Evolutionary conservation across 2,329 filamentous ascomycete genomes (phyloP), one percentile per base, ranked within the genome.

Genomic region (Colletotrichum euphorbiae): DNA sequence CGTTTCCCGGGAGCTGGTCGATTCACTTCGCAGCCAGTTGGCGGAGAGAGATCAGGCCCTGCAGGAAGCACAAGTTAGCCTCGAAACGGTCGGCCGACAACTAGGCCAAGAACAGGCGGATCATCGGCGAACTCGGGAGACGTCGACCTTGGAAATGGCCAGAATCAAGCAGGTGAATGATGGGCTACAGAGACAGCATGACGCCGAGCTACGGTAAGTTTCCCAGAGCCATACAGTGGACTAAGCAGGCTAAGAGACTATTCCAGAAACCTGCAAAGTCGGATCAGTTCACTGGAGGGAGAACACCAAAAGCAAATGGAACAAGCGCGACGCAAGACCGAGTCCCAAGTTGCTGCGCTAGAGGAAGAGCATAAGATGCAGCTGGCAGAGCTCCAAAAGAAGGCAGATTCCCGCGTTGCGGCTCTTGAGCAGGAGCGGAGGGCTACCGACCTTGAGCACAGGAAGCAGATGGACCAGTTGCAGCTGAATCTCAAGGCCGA

Each of bases 1-100:
- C 4, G 92, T 99, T 42, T 97, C 97, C n/a, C 88, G 95, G 45
- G 93, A 98, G 74, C 83, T 98, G 42, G 92, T 99, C 3, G 96
- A 99, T 77, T 91, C 91, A 1, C 82, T 99, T 36, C 89, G 93
- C 56, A 85, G 85, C 4, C 91, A 98, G 75, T 79, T 97, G 1
- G 90, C 92, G 68, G 90, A 95, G 68, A 93, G 91, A 70, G 89
- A 89, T 21, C 79, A 79, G 36, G 77, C 80, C 1, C 74, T 90
- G 28, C 80, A 85, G 68, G 82, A 85, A 43, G 77, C 80, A 2
- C 81, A 85, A 54, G 78, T 80, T 11, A 80, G 83, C 43, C 73
- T 83, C 5, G 77, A 82, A 8, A 80, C 82, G 4, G 77, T 89
- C 11, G 80, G 84, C 60, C 81, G 81, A n/a, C 82, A 85, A 62